These are phyloP conservation scores for Holtermanniella nyarrowii DNA, from an alignment of 768 basidiomycete genomes.

Conservation along the genomic window DNA sequence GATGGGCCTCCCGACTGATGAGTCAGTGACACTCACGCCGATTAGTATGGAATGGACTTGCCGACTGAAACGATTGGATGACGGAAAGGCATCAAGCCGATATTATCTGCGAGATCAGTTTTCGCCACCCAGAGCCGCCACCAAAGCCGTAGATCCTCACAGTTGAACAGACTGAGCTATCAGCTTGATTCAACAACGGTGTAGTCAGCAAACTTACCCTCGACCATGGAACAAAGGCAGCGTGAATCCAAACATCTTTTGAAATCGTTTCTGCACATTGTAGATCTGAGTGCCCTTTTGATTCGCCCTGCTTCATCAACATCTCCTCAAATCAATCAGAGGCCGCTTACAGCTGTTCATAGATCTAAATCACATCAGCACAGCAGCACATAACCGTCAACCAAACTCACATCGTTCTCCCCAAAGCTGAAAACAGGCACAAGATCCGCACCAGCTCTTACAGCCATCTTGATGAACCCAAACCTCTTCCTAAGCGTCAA, in stretches of 20 bases:
- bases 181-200: conserved; percentile 1
- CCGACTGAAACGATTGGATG: conserved; percentile 91
- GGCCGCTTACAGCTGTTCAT: conserved; percentile 65
- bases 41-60: conserved; percentile 47
- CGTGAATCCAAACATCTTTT: conserved; percentile 87
- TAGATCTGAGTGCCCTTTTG: conserved; percentile 82
- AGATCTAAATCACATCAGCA: conserved; percentile 55
- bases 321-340: neutral
- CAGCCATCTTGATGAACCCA: conserved; percentile 75
- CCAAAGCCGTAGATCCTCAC: conserved; percentile 44
- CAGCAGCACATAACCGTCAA: neutral
- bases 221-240: conserved; percentile 94
- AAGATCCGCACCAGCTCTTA: conserved; percentile 57
- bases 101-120: conserved; percentile 84
- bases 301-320: conserved; percentile 48
- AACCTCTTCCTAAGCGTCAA: conserved; percentile 51
- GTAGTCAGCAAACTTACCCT: conserved; percentile 45
- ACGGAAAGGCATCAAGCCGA: conserved; percentile 89
- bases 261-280: conserved; percentile 78
- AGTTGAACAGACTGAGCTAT: conserved; percentile 59
- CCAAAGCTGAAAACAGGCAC: conserved; percentile 98
- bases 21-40: neutral
- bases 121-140: neutral
- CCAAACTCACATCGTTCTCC: conserved; percentile 82
- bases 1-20: conserved; percentile 77